A percentile compares a stretch with the other conserved stretches of the same genome.
Evolutionary conservation across 2,329 filamentous ascomycete species (phyloP).

Genomic region (Colletotrichum sp.): DNA sequence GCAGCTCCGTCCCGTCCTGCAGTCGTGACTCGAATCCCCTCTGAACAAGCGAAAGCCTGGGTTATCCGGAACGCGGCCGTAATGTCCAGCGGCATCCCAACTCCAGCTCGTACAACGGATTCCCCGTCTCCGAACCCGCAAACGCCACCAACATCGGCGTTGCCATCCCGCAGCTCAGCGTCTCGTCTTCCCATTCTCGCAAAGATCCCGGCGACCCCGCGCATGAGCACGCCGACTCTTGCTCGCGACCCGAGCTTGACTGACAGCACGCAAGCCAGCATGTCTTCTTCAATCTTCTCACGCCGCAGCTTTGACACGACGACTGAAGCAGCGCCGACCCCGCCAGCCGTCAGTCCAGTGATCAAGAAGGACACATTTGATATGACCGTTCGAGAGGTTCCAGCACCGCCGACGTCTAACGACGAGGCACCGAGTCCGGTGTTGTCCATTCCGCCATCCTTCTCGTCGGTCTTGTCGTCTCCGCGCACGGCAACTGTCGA

Average conservation of each 20-base stretch:
- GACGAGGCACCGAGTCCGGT: slow-evolving; percentile 26
- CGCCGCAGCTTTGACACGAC: slow-evolving; percentile 36
- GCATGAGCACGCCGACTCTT: slow-evolving; percentile 38
- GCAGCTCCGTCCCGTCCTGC: not conserved
- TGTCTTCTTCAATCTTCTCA: slow-evolving; percentile 47
- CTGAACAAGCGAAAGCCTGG: not conserved
- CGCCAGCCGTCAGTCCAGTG: slow-evolving; percentile 33
- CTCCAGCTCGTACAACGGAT: slow-evolving; percentile 22
- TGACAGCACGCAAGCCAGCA: slow-evolving; percentile 40
- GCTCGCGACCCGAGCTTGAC: slow-evolving; percentile 42
- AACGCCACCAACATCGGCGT: slow-evolving; percentile 25
- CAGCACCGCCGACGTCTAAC: slow-evolving; percentile 6
- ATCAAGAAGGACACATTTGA: slow-evolving; percentile 21
- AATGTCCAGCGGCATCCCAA: slow-evolving; percentile 10
- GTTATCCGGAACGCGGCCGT: not conserved
- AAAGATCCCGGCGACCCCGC: slow-evolving; percentile 36
- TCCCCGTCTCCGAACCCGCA: slow-evolving; percentile 26
- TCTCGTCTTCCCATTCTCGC: slow-evolving; percentile 40
- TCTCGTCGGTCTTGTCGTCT: slow-evolving; percentile 30
- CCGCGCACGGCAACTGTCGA: slow-evolving; percentile 27
- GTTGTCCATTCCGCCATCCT: slow-evolving; percentile 30
- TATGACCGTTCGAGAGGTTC: not conserved
- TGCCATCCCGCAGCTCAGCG: slow-evolving; percentile 39
- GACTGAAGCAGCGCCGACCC: slow-evolving; percentile 29
- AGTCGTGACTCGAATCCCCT: not conserved